Evolutionary conservation across 805 yeast genomes (phyloP).

Genomic region (Cyberlindnera lachancei): DNA sequence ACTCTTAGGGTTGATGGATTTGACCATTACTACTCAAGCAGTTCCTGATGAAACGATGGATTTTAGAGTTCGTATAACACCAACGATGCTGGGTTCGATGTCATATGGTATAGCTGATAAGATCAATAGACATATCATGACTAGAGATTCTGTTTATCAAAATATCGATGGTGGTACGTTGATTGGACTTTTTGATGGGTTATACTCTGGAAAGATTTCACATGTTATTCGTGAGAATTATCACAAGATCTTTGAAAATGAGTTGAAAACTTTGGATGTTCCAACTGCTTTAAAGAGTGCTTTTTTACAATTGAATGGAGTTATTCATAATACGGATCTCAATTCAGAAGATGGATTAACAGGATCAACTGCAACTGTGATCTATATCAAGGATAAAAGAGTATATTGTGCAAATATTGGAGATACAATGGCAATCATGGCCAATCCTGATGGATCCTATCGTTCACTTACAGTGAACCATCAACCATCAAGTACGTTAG

Average conservation of each 20-base stretch:
- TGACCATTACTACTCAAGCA: slow-evolving; percentile 79
- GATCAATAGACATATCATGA: slow-evolving; percentile 63
- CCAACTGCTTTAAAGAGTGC: slow-evolving; percentile 77
- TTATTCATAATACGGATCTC: slow-evolving; percentile 47
- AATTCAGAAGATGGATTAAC: slow-evolving; percentile 62
- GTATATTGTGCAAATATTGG: slow-evolving; percentile 86
- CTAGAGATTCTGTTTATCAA: slow-evolving; percentile 81
- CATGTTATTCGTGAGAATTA: slow-evolving; percentile 66
- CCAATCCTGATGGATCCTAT: slow-evolving; percentile 77
- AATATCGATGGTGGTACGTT: slow-evolving; percentile 77
- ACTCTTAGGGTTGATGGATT: slow-evolving; percentile 87
- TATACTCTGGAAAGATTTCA: slow-evolving; percentile 58
- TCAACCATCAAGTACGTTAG: slow-evolving; percentile 71
- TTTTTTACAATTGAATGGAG: slow-evolving; percentile 73
- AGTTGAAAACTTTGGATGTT: slow-evolving; percentile 46
- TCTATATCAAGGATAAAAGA: slow-evolving; percentile 64
- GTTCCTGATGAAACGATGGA: slow-evolving; percentile 84
- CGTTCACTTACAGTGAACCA: slow-evolving; percentile 68
- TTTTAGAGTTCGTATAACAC: slow-evolving; percentile 84
- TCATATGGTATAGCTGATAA: slow-evolving; percentile 91
- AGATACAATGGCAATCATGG: slow-evolving; percentile 75
- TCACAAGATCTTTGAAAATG: slow-evolving; percentile 59
- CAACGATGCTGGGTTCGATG: slow-evolving; percentile 63
- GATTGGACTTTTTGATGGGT: slow-evolving; percentile 80
- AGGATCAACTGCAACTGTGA: slow-evolving; percentile 80